A percentile compares a stretch with the other conserved stretches of the same genome.
Evolutionary conservation across 2,329 filamentous ascomycete species (phyloP).

Genomic region (Fonsecaea pugnacius): DNA sequence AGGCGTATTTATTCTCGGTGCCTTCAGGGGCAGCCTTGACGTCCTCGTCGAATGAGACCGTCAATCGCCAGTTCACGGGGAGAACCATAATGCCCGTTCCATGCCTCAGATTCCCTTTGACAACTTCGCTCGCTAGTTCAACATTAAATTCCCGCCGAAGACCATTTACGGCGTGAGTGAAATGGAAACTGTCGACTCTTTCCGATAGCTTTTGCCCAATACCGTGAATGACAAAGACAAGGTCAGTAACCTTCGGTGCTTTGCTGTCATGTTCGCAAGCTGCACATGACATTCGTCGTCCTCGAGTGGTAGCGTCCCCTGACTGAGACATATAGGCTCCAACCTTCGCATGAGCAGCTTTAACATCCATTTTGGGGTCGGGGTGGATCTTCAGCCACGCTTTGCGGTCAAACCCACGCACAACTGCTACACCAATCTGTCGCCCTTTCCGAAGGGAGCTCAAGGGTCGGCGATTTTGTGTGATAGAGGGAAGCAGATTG

Average conservation of each 20-base stretch:
- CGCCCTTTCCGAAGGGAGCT: slow-evolving; percentile 82
- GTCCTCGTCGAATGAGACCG: slow-evolving; percentile 81
- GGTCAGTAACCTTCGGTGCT: slow-evolving; percentile 75
- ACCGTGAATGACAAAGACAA: slow-evolving; percentile 89
- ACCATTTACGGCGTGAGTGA: slow-evolving; percentile 91
- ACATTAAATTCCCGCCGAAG: slow-evolving; percentile 85
- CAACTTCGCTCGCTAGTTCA: slow-evolving; percentile 73
- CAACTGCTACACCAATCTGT: slow-evolving; percentile 82
- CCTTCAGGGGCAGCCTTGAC: slow-evolving; percentile 57
- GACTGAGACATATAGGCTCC: slow-evolving; percentile 37
- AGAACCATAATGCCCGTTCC: slow-evolving; percentile 91
- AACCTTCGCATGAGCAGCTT: slow-evolving; percentile 46
- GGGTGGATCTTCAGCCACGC: slow-evolving; percentile 76
- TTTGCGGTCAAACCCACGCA: slow-evolving; percentile 81
- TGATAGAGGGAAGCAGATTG: slow-evolving; percentile 79
- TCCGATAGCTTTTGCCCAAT: slow-evolving; percentile 97
- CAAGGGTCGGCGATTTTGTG: slow-evolving; percentile 80
- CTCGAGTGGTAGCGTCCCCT: slow-evolving; percentile 35
- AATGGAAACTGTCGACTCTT: slow-evolving; percentile 92
- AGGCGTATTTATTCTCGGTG: slow-evolving; percentile 64
- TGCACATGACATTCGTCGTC: slow-evolving; percentile 48
- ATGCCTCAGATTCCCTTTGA: slow-evolving; percentile 75
- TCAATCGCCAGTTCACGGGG: slow-evolving; percentile 92
- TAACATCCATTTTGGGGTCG: slow-evolving; percentile 47
- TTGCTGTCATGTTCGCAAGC: slow-evolving; percentile 65